Evolutionary conservation across 768 basidiomycete genomes (phyloP), one percentile per base, ranked within the genome.

Genomic region (Asterophora lycoperdoides): DNA sequence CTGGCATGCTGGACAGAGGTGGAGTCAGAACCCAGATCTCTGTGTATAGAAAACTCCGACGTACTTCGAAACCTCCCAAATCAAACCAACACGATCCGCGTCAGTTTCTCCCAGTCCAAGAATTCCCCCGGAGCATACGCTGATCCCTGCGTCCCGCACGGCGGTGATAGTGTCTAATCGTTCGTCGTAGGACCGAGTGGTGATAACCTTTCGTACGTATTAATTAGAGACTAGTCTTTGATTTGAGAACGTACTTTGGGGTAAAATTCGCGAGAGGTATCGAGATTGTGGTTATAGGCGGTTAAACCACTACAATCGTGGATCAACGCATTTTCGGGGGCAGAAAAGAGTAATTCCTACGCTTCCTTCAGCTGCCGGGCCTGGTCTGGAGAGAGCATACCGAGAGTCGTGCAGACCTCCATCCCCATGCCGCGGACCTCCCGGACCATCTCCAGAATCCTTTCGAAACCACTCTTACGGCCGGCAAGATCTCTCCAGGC

Each of bases 371-470:
- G 76, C 59, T 86, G 86, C 54, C 74, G 74, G 19, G 95, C 95
- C 68, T 99, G 95, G 50, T 93, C 92, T 18, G 93, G 89, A 9
- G 84, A 82, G 40, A 99, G 76, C 95, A 99, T 98, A 39, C 95
- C 95, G 26, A 99, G 80, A 4, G 95, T 99, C 35, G 95, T 97
- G 73, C 95, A 99, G 19, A 99, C 95, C 70, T 99, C 95, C 95
- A 99, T 96, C 34, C 86, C 94, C 90, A 97, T 93, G 15, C 80
- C 89, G 55, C 94, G 83, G 65, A 92, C 83, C 66, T 90, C 80
- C 30, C 77, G 75, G 49, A 98, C 94, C 93, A 98, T 98, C 54
- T 82, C 73, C 54, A 98, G 71, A 59, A 98, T 97, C 59, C 81
- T 80, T 64, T 96, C 90, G 56, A 98, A 98, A 0, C 94, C 93